Conservation (phyloP, 2,329 filamentous ascomycete genomes). For the Pseudopithomyces chartarum region DNA sequence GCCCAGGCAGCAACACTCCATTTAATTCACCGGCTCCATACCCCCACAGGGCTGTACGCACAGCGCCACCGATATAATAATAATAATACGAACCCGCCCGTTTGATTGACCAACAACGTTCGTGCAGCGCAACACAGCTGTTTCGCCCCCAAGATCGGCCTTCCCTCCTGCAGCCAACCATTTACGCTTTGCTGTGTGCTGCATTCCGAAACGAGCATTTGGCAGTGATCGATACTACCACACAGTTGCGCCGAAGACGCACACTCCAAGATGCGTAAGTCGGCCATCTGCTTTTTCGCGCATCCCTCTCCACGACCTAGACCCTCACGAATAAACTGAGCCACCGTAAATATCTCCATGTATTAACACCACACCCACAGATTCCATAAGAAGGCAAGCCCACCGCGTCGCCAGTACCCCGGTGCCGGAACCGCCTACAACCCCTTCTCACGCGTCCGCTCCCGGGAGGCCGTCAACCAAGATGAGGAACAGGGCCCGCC, state of each 20-base stretch:
- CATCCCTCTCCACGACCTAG: neutral
- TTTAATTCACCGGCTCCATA: neutral
- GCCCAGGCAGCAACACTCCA: neutral
- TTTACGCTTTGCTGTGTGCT: neutral
- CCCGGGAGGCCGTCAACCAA: slow-evolving; percentile 23
- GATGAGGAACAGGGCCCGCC: slow-evolving; percentile 36
- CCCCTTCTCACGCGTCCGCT: slow-evolving; percentile 37
- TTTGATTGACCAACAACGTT: slow-evolving; percentile 2
- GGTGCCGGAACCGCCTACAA: slow-evolving; percentile 38
- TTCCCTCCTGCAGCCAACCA: neutral
- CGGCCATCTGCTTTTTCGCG: neutral
- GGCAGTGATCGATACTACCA: neutral
- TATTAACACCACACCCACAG: slow-evolving; percentile 19
- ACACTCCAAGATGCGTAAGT: slow-evolving; percentile 7
- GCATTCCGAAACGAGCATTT: neutral
- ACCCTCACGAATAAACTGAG: neutral
- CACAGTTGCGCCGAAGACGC: neutral
- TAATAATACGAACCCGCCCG: neutral
- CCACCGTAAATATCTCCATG: slow-evolving; percentile 8
- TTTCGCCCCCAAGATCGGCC: slow-evolving; percentile 1
- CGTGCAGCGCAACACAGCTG: neutral
- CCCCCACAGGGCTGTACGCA: neutral
- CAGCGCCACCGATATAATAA: too few relatives aligned
- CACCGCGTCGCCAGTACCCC: slow-evolving; percentile 40
- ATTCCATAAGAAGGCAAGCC: slow-evolving; percentile 42